These are phyloP conservation scores for Plasmodium coatneyi DNA, from an alignment of 169 alveolate genomes.

Conservation along the genomic window DNA sequence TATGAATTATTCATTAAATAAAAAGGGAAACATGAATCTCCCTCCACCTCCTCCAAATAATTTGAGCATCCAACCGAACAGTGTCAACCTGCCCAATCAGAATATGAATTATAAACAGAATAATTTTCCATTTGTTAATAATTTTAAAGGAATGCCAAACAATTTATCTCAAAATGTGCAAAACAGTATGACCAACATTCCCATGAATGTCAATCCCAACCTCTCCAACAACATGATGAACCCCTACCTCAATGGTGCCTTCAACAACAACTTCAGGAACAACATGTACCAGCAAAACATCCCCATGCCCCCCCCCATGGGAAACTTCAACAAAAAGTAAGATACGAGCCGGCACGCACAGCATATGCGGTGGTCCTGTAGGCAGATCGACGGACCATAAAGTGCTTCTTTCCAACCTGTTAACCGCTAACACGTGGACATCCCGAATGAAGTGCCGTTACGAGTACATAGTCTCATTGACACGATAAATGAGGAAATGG, in stretches of 20 bases:
- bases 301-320: conserved; percentile 67
- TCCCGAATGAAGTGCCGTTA: neutral
- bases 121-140: conserved; percentile 70
- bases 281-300: conserved; percentile 66
- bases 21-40: conserved; percentile 69
- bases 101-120: conserved; percentile 66
- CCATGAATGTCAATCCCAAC: conserved; percentile 62
- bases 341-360: neutral
- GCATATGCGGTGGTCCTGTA: neutral
- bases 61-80: conserved; percentile 52
- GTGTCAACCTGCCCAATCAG: conserved; percentile 54
- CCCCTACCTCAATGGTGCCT: conserved; percentile 66
- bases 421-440: neutral
- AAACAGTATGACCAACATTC: conserved; percentile 31
- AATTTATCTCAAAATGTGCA: conserved; percentile 63
- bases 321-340: conserved; percentile 54
- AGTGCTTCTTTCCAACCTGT: neutral
- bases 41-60: conserved; percentile 75
- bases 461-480: neutral
- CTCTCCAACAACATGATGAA: conserved; percentile 64
- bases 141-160: conserved; percentile 55
- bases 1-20: conserved; percentile 62
- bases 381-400: neutral
- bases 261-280: conserved; percentile 41
- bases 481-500: neutral